Percentiles rank a stretch among this genome's conserved stretches.
Evolutionary conservation across 306 rosid genomes (phyloP).

Genomic region (Glycine tomentella): DNA sequence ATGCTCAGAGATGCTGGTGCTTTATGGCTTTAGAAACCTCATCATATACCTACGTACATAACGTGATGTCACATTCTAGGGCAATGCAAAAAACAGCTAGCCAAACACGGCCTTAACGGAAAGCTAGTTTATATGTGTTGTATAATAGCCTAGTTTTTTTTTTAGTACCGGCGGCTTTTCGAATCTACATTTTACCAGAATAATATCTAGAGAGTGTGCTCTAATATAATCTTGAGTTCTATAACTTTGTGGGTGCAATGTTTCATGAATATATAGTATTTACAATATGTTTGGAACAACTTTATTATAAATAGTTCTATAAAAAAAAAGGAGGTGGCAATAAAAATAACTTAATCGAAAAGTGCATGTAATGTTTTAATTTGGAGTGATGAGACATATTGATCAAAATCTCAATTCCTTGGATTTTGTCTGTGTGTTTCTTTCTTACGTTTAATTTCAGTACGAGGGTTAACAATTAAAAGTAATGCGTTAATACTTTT

Average conservation of each 20-base stretch:
- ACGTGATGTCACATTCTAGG: background rate
- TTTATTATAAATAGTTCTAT: background rate
- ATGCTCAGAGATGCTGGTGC: slow-evolving; percentile 97
- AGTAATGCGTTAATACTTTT: background rate
- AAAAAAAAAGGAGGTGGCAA: background rate
- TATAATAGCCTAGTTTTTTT: background rate
- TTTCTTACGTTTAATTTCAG: background rate
- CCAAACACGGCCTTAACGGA: slow-evolving; percentile 28
- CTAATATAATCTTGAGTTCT: slow-evolving; percentile 27
- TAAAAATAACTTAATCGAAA: background rate
- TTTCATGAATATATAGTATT: background rate
- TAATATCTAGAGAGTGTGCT: slow-evolving; percentile 15
- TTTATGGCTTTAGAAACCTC: slow-evolving; percentile 69
- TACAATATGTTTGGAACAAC: background rate
- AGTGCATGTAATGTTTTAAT: background rate
- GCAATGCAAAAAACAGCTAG: background rate
- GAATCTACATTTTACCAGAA: slow-evolving; percentile 48
- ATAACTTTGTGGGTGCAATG: slow-evolving; percentile 8
- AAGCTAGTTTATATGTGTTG: background rate
- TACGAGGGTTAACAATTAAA: background rate
- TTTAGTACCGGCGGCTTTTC: slow-evolving; percentile 44
- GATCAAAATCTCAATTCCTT: background rate
- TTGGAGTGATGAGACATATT: background rate
- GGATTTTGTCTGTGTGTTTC: background rate
- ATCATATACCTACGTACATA: background rate